Conservation (phyloP, 495 filamentous ascomycete species). For the Lophiotrema nucula region DNA sequence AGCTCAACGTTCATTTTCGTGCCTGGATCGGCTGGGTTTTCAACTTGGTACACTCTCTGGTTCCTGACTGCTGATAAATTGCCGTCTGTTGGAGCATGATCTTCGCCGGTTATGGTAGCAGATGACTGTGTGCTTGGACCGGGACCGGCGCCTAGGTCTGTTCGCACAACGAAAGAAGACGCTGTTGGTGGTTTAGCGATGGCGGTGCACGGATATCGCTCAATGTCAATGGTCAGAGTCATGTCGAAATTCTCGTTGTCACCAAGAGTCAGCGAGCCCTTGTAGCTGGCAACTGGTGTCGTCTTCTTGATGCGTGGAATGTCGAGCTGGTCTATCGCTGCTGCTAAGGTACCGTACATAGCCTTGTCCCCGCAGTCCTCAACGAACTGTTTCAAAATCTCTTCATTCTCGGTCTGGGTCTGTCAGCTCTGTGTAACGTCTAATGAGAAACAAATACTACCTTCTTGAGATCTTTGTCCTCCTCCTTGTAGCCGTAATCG, state of each 20-base stretch:
- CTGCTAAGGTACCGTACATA: slow-evolving; percentile 72
- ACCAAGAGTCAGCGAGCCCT: slow-evolving; percentile 77
- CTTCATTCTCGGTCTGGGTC: slow-evolving; percentile 63
- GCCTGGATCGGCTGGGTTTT: slow-evolving; percentile 68
- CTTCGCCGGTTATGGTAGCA: slow-evolving; percentile 50
- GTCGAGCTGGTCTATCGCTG: slow-evolving; percentile 74
- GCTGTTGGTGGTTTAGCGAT: slow-evolving; percentile 70
- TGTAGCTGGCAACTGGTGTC: slow-evolving; percentile 71
- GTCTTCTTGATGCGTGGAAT: slow-evolving; percentile 74
- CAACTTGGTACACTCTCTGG: slow-evolving; percentile 74
- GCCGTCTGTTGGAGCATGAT: slow-evolving; percentile 45
- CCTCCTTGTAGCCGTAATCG: slow-evolving; percentile 90
- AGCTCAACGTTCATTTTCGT: slow-evolving; percentile 81
- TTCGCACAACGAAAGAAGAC: slow-evolving; percentile 64
- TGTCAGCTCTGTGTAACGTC: neutral
- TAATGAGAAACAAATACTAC: slow-evolving; percentile 1
- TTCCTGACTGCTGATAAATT: slow-evolving; percentile 66
- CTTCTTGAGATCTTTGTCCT: slow-evolving; percentile 73
- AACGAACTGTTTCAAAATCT: slow-evolving; percentile 58
- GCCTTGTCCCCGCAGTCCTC: slow-evolving; percentile 60
- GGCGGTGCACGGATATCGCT: slow-evolving; percentile 83
- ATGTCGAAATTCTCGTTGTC: slow-evolving; percentile 71
- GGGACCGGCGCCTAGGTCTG: slow-evolving; percentile 46
- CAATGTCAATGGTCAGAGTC: slow-evolving; percentile 78
- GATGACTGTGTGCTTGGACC: slow-evolving; percentile 49